Evolutionary conservation across 108 stramenopile genomes (phyloP).

Genomic region (Fistulifera pelliculosa): DNA sequence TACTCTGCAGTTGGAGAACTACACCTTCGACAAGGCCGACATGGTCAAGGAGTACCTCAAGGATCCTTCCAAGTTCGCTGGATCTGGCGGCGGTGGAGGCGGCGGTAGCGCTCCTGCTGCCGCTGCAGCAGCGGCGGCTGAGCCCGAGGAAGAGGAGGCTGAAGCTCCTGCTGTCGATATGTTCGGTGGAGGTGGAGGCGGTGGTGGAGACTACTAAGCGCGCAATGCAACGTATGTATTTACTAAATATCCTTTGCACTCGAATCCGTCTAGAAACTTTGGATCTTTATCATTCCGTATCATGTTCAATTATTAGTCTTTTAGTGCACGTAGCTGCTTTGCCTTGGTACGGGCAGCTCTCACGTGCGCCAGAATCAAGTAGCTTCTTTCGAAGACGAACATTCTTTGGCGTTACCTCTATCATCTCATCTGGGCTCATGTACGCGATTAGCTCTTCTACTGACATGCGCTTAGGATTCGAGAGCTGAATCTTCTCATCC

Average conservation of each 20-base stretch:
- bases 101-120: slow-evolving; percentile 45
- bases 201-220: slow-evolving; percentile 55
- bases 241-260: too few species aligned
- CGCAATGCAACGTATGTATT: not conserved
- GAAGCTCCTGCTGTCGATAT: slow-evolving; percentile 47
- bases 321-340: slow-evolving; percentile 6
- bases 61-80: slow-evolving; percentile 74
- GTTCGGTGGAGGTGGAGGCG: slow-evolving; percentile 56
- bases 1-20: slow-evolving; percentile 81
- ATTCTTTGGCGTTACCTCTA: slow-evolving; percentile 89
- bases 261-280: too few species aligned
- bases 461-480: slow-evolving; percentile 76
- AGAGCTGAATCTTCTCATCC: slow-evolving; percentile 80
- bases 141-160: slow-evolving; percentile 50
- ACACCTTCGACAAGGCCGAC: slow-evolving; percentile 90
- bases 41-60: slow-evolving; percentile 73
- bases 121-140: slow-evolving; percentile 31
- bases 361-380: slow-evolving; percentile 62
- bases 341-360: slow-evolving; percentile 23
- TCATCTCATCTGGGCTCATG: slow-evolving; percentile 76
- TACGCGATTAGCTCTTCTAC: slow-evolving; percentile 92
- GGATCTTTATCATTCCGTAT: not conserved
- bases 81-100: slow-evolving; percentile 59
- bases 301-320: not conserved
- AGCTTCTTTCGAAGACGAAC: slow-evolving; percentile 84